Conservation (phyloP, 805 yeast species). For the Yamadazyma olivae region DNA sequence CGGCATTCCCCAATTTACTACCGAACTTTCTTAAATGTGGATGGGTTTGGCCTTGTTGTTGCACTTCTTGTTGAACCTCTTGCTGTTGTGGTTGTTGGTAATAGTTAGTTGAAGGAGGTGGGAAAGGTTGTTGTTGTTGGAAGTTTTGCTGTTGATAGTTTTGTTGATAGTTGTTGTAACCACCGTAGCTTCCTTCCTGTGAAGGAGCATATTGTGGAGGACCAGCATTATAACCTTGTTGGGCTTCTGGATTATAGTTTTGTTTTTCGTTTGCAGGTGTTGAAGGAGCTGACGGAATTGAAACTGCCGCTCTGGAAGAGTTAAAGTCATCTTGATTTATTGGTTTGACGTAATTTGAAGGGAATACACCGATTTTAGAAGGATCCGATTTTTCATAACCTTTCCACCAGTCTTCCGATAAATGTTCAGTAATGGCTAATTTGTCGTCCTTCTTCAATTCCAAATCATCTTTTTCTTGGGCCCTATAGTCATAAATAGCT, state of each 20-base stretch:
- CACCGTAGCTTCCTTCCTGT: not conserved
- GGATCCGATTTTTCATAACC: constrained; percentile 51
- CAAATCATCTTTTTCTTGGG: constrained; percentile 78
- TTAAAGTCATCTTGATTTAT: constrained; percentile 32
- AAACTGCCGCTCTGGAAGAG: constrained; percentile 6
- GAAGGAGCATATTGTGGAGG: constrained; percentile 15
- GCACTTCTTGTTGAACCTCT: constrained; percentile 14
- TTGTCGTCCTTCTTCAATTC: constrained; percentile 62
- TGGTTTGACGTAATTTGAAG: constrained; percentile 73
- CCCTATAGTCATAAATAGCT: constrained; percentile 71
- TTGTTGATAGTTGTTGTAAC: constrained; percentile 12
- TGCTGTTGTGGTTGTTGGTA: constrained; percentile 19
- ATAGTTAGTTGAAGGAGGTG: constrained; percentile 20
- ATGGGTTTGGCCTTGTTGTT: constrained; percentile 21
- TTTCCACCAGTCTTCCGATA: constrained; percentile 89
- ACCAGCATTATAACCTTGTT: not conserved
- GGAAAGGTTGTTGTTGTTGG: constrained; percentile 5
- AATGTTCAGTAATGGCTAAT: constrained; percentile 65
- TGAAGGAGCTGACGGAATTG: constrained; percentile 8
- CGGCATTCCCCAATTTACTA: constrained; percentile 84
- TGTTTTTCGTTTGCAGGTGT: constrained; percentile 16
- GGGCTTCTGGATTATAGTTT: constrained; percentile 12
- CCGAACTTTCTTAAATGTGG: constrained; percentile 60
- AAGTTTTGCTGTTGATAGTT: constrained; percentile 8
- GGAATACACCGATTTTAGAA: constrained; percentile 72